phyloP scores from a whole-genome alignment of 345 rosid genomes.

The Fremontodendron californicum region DNA sequence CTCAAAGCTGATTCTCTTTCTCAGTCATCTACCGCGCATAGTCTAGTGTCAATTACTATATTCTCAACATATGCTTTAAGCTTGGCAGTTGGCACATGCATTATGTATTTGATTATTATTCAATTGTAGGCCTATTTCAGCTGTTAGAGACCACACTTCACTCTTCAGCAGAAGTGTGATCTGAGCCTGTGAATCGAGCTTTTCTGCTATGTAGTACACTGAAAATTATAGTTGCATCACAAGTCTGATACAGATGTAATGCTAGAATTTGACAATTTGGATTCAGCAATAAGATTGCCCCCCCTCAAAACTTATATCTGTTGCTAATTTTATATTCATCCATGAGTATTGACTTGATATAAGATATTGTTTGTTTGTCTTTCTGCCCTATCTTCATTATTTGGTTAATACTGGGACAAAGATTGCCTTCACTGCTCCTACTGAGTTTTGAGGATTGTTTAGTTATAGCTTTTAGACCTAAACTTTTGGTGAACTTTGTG shows the following conservation, averaged over 20 bases:
- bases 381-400: neutral
- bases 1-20: neutral
- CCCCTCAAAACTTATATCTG: too few relatives aligned
- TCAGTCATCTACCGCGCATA: neutral
- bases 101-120: neutral
- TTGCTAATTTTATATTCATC: too few relatives aligned
- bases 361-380: too few relatives aligned
- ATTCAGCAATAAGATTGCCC: neutral
- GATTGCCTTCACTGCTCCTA: neutral
- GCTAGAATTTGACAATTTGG: neutral
- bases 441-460: neutral
- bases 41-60: neutral
- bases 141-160: too few relatives aligned
- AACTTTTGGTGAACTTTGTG: conserved; percentile 4
- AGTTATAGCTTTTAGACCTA: neutral
- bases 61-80: too few relatives aligned
- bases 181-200: neutral
- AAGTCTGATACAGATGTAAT: neutral
- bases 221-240: neutral
- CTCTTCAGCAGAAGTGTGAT: too few relatives aligned
- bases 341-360: too few relatives aligned
- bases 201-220: neutral
- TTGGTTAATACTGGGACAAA: neutral
- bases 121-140: neutral
- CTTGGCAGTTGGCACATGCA: too few relatives aligned